phyloP scores from a whole-genome alignment of 2,329 filamentous ascomycete genomes.

The Cordyceps fumosorosea region DNA sequence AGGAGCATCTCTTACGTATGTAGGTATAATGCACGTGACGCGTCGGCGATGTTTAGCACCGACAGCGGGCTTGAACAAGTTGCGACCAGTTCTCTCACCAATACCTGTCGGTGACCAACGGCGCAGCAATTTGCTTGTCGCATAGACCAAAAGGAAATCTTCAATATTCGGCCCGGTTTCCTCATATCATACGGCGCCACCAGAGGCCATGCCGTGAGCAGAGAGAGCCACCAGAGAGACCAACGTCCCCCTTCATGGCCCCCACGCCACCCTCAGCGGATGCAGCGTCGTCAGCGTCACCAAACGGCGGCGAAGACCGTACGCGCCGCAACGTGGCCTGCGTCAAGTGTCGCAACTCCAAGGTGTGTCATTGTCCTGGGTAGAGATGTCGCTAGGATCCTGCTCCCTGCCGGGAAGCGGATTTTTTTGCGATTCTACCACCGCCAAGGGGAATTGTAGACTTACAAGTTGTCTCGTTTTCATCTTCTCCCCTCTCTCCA shows the following conservation, averaged over 20 bases:
- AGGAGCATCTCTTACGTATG: too few species aligned
- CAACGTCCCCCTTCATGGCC: slow-evolving; percentile 19
- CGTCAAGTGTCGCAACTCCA: slow-evolving; percentile 34
- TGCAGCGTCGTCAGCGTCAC: slow-evolving; percentile 19
- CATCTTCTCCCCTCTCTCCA: slow-evolving; percentile 17
- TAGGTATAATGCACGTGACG: too few species aligned
- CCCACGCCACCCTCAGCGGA: slow-evolving; percentile 25
- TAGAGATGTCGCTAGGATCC: not conserved
- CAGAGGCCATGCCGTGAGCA: slow-evolving; percentile 11
- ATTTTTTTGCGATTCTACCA: not conserved
- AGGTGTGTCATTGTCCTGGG: slow-evolving; percentile 23
- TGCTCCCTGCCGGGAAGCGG: not conserved
- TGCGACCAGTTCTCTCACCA: not conserved
- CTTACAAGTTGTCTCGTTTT: slow-evolving; percentile 10
- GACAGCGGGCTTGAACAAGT: not conserved
- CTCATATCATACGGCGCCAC: not conserved
- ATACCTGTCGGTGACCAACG: not conserved
- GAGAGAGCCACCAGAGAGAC: slow-evolving; percentile 7
- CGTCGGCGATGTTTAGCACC: slow-evolving; percentile 1
- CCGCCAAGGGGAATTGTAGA: slow-evolving; percentile 9
- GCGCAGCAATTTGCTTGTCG: not conserved
- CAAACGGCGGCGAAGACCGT: slow-evolving; percentile 20
- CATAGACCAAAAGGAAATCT: not conserved
- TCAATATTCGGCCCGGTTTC: not conserved
- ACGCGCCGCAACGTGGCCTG: slow-evolving; percentile 33